Evolutionary conservation across 495 filamentous ascomycete species (phyloP).

Genomic region (Aspergillus affinis): DNA sequence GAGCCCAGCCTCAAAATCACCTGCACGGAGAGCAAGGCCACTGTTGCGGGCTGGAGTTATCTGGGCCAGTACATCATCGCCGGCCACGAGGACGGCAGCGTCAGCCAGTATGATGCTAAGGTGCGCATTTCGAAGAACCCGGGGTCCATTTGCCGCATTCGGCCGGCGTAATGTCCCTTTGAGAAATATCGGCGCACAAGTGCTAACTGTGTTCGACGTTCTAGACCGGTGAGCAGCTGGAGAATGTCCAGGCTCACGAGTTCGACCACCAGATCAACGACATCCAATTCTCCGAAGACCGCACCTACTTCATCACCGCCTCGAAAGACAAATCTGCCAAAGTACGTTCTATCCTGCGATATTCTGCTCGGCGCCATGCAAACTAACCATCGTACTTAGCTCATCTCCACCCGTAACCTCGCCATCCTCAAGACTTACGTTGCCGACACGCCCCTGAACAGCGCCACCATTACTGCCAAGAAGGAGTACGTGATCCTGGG

Average conservation of each 20-base stretch:
- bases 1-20: conserved; percentile 82
- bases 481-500: conserved; percentile 97
- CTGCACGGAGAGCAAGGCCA: conserved; percentile 91
- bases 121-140: conserved; percentile 40
- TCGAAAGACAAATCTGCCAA: conserved; percentile 98
- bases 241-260: conserved; percentile 80
- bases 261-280: conserved; percentile 82
- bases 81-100: conserved; percentile 91
- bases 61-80: conserved; percentile 91
- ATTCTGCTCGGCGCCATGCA: conserved; percentile 10
- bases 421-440: conserved; percentile 88
- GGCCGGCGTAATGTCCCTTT: not conserved
- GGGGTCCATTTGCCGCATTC: not conserved
- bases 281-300: conserved; percentile 89
- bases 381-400: conserved; percentile 40
- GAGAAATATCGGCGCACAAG: not conserved
- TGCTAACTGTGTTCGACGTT: conserved; percentile 18
- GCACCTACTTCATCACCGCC: conserved; percentile 96
- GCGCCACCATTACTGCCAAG: conserved; percentile 85
- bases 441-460: conserved; percentile 95
- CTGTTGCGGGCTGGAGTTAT: conserved; percentile 95
- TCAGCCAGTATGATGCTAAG: conserved; percentile 95
- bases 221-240: conserved; percentile 76
- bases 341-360: conserved; percentile 44
- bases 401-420: conserved; percentile 79